Percentiles rank a stretch among this genome's conserved stretches.
Evolutionary conservation across 768 basidiomycete species (phyloP).

Genomic region (Guyanaporus albipodus): DNA sequence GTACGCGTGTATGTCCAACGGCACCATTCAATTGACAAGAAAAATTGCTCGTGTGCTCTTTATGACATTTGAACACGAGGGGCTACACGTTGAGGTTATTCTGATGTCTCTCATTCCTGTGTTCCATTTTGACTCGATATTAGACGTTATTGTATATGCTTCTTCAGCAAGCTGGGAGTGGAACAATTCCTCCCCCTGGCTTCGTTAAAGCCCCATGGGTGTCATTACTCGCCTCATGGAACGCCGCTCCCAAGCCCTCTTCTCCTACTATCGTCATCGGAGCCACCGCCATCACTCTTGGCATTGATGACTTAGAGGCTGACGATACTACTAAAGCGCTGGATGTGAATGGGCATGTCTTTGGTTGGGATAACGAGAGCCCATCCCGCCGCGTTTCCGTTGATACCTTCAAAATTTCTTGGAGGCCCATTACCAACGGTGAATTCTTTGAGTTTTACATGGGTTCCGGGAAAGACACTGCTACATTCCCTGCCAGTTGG

Average conservation of each 20-base stretch:
- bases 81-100: constrained; percentile 72
- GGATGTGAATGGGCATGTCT: constrained; percentile 56
- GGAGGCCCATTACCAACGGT: constrained; percentile 85
- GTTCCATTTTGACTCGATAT: constrained; percentile 2
- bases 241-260: constrained; percentile 39
- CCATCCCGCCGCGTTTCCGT: constrained; percentile 63
- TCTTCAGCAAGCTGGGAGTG: constrained; percentile 71
- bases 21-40: constrained; percentile 48
- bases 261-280: constrained; percentile 52
- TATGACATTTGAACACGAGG: constrained; percentile 92
- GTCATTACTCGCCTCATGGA: constrained; percentile 46
- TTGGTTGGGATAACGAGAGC: constrained; percentile 95
- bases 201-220: constrained; percentile 74
- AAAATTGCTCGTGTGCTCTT: constrained; percentile 76
- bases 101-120: not conserved
- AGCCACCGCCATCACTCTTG: constrained; percentile 57
- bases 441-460: constrained; percentile 73
- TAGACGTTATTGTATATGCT: constrained; percentile 94
- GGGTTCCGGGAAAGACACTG: constrained; percentile 40
- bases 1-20: constrained; percentile 67
- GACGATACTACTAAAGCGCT: constrained; percentile 48
- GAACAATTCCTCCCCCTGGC: constrained; percentile 74
- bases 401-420: constrained; percentile 69
- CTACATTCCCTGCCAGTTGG: constrained; percentile 32
- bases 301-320: constrained; percentile 79